Evolutionary conservation across 2,329 filamentous ascomycete species (phyloP).

Genomic region (Exophiala sp.): DNA sequence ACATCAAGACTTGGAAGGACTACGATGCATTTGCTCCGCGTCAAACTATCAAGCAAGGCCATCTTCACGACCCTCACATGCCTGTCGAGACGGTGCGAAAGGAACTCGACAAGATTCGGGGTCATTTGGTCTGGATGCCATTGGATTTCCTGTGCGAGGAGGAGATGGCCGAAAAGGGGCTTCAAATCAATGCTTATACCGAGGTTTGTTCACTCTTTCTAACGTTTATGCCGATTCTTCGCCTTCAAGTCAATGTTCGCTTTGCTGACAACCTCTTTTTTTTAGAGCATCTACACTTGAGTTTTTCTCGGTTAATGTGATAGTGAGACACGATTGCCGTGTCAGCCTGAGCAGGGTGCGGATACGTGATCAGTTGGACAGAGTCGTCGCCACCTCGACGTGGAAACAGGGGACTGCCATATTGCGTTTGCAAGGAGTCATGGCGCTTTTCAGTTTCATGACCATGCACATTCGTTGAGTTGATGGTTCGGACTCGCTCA

Average conservation of each 20-base stretch:
- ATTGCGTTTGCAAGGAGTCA: neutral
- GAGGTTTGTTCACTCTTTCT: constrained; percentile 67
- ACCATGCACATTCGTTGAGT: neutral
- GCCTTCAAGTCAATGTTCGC: neutral
- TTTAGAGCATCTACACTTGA: constrained; percentile 21
- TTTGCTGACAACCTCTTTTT: constrained; percentile 4
- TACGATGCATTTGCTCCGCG: constrained; percentile 71
- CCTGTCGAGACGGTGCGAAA: constrained; percentile 64
- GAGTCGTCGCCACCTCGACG: neutral
- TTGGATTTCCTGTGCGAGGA: constrained; percentile 76
- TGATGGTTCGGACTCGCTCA: neutral
- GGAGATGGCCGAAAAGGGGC: constrained; percentile 80
- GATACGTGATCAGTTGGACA: neutral
- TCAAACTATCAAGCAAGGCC: constrained; percentile 69
- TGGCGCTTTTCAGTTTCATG: neutral
- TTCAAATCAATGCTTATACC: constrained; percentile 80
- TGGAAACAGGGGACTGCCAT: neutral
- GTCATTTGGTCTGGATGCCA: constrained; percentile 95
- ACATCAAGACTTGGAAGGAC: constrained; percentile 81
- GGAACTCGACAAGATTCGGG: constrained; percentile 73
- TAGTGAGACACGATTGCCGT: neutral
- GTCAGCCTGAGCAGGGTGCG: too few species aligned
- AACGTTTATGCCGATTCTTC: neutral
- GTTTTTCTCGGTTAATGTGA: neutral
- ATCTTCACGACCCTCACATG: constrained; percentile 75